Percentiles rank a stretch among this genome's conserved stretches.
Evolutionary conservation across 2,329 filamentous ascomycete genomes (phyloP).

Genomic region (Fusarium miscanthi): DNA sequence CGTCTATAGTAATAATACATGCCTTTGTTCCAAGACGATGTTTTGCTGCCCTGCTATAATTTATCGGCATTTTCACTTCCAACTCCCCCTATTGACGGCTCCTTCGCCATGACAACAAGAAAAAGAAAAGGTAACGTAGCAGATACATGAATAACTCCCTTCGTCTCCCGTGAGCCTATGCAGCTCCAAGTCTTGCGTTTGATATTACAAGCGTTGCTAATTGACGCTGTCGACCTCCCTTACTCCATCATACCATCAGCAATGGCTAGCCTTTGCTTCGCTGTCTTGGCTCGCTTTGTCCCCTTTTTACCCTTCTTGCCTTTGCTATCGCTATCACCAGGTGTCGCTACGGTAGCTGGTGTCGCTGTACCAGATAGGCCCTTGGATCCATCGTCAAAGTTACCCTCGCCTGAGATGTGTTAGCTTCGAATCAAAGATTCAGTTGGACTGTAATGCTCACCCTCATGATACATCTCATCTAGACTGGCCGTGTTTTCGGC

Average conservation of each 20-base stretch:
- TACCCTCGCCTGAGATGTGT: conserved; percentile 80
- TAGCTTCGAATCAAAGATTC: conserved; percentile 30
- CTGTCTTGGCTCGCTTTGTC: conserved; percentile 69
- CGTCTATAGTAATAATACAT: conserved; percentile 48
- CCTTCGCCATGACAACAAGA: conserved; percentile 18
- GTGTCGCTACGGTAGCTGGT: conserved; percentile 87
- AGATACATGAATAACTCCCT: conserved; percentile 35
- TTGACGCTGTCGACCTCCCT: conserved; percentile 15
- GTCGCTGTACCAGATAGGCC: conserved; percentile 68
- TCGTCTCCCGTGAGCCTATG: conserved; percentile 25
- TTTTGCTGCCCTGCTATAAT: conserved; percentile 25
- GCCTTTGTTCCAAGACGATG: conserved; percentile 13
- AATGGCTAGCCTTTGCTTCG: conserved; percentile 75
- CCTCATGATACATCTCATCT: conserved; percentile 99
- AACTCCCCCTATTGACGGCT: conserved; percentile 32
- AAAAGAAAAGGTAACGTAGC: conserved; percentile 13
- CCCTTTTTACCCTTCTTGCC: conserved; percentile 68
- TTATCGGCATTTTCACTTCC: conserved; percentile 38
- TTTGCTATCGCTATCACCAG: conserved; percentile 68
- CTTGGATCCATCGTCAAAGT: conserved; percentile 91
- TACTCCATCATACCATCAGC: conserved; percentile 66
- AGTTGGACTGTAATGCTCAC: conserved; percentile 65
- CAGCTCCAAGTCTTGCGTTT: conserved; percentile 28
- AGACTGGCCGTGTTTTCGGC: conserved; percentile 71
- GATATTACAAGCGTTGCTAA: conserved; percentile 39